Evolutionary conservation across 768 basidiomycete species (phyloP), one percentile per base, ranked within the genome.

Genomic region (Tricholoma terreum): DNA sequence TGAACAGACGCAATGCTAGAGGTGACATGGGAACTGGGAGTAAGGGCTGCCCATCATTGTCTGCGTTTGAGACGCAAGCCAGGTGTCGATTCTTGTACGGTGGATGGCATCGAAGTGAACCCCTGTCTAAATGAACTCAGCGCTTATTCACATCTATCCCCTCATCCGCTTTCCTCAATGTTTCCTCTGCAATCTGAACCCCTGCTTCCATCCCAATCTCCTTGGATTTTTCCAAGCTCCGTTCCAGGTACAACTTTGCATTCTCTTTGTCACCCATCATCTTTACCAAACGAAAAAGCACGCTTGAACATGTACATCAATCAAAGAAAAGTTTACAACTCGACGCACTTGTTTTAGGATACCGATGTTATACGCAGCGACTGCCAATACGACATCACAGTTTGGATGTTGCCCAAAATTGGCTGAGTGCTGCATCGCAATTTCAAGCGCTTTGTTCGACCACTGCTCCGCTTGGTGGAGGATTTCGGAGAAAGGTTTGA

Each of bases 311-410:
- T 9, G 27, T 12, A 15, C 15, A 15, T 19, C n/a, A 19, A 21
- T 12, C 14, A 49, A 27, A 8, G 36, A 46, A 27, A 22, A 46
- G 9, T 1, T 24, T 34, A 56, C 19, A 31, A 40, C 42, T 31
- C 42, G n/a, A 66, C 70, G n/a, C 40, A 77, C 79, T 71, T 85
- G 81, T 9, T 80, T 74, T 53, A 87, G 61, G 46, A 80, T 77
- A 19, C 80, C 86, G 40, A 86, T 68, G 58, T 89, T 88, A 61
- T 80, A 87, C n/a, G 86, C 66, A 36, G 81, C 75, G 2, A 81
- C 82, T 3, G 81, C 82, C 50, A 82, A 77, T 0, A 80, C 81
- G 38, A 78, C 72, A 52, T 86, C 83, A 59, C 86, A 89, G 0
- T 73, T 69, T 7, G 73, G 69, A 31, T 58, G 62, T 55, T 66